Conservation (phyloP, 2,329 filamentous ascomycete genomes). For the Myriosclerotinia scirpicola region DNA sequence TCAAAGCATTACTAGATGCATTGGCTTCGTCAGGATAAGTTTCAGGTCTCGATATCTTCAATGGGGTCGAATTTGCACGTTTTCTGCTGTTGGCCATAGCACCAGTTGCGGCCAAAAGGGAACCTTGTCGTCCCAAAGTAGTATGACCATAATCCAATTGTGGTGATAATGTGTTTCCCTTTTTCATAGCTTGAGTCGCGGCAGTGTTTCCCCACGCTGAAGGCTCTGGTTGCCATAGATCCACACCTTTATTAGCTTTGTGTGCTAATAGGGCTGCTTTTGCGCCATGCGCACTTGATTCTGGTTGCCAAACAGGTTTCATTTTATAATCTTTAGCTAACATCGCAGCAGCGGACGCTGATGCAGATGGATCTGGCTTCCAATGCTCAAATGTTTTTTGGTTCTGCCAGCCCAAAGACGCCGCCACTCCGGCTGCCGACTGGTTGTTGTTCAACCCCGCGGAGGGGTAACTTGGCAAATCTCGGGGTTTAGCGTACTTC, state of each 20-base stretch:
- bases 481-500: constrained; percentile 69
- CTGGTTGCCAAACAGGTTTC: constrained; percentile 58
- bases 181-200: constrained; percentile 64
- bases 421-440: constrained; percentile 70
- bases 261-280: constrained; percentile 73
- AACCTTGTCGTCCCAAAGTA: constrained; percentile 58
- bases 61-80: constrained; percentile 64
- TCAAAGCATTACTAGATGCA: constrained; percentile 67
- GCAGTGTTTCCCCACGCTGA: constrained; percentile 60
- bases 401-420: constrained; percentile 70
- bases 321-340: constrained; percentile 59
- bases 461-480: constrained; percentile 74
- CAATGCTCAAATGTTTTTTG: constrained; percentile 64
- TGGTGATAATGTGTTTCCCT: constrained; percentile 43
- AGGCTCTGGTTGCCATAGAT: constrained; percentile 52
- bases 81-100: constrained; percentile 62
- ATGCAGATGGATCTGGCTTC: constrained; percentile 62
- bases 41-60: constrained; percentile 41
- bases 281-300: constrained; percentile 63
- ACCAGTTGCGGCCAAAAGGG: constrained; percentile 72
- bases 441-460: constrained; percentile 56
- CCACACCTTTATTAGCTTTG: constrained; percentile 51
- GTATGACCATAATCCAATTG: constrained; percentile 49
- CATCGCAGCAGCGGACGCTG: constrained; percentile 59
- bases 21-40: constrained; percentile 58